Base-by-base conservation (phyloP, 179 eudicot species). In the Patellifolia procumbens region DNA sequence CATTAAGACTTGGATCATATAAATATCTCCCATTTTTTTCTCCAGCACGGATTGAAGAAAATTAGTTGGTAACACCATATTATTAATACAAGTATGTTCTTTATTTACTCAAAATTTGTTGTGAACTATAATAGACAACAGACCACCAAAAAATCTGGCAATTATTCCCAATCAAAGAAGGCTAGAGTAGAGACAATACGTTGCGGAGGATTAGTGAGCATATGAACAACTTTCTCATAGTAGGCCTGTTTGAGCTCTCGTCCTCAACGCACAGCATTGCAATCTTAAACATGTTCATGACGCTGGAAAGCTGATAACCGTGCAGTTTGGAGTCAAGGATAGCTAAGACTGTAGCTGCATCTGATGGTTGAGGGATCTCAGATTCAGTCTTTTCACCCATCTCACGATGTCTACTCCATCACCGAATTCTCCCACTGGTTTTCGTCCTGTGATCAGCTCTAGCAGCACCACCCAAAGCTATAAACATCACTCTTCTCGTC, bases 401-500 rank as follows among this genome's bases (percentile, higher is more conserved):
- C n/a, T n/a, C n/a, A n/a, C n/a, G n/a, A n/a, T n/a, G n/a, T n/a
- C n/a, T n/a, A n/a, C n/a, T n/a, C n/a, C n/a, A n/a, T n/a, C n/a
- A n/a, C n/a, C n/a, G n/a, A n/a, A n/a, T n/a, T n/a, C n/a, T n/a
- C n/a, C n/a, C n/a, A n/a, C n/a, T n/a, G n/a, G n/a, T n/a, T n/a
- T 91, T 17, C 89, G 81, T 1, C 94, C 97, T 2, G 92, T 79
- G 26, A 92, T 83, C 71, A 92, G 85, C 84, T 92, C 97, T 35
- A 92, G 76, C 37, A 92, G 88, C 42, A 92, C 97, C 2, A 92
- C 97, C 97, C 98, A 9, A 91, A 93, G 85, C 98, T 93, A 85
- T 93, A 93, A 0, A 93, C 98, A 28, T 93, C 98, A 52, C 94
- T 93, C 59, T 93, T 93, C 79, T 93, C 97, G 39, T 91, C 97